Percentiles rank a stretch among this genome's conserved stretches.
phyloP scores from a whole-genome alignment of 495 filamentous ascomycete species.

The Letharia lupina region DNA sequence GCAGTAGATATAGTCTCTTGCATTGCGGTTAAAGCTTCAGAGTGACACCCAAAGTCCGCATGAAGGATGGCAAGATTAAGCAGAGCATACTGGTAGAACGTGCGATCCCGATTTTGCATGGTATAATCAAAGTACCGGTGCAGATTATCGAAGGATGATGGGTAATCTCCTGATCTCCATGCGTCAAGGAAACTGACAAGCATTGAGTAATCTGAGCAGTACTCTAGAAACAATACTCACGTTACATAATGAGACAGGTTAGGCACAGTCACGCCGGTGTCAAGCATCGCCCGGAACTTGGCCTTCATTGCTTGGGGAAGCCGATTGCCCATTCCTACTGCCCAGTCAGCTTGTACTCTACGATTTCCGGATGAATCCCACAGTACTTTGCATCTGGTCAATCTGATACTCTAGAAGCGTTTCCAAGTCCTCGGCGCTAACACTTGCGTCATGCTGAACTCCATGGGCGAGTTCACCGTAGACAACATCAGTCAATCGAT shows the following conservation, averaged over 20 bases:
- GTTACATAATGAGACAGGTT: slow-evolving; percentile 69
- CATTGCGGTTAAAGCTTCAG: slow-evolving; percentile 87
- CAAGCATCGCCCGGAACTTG: slow-evolving; percentile 58
- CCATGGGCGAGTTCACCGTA: slow-evolving; percentile 54
- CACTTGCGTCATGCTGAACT: slow-evolving; percentile 32
- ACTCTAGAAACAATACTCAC: slow-evolving; percentile 32
- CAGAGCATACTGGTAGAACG: slow-evolving; percentile 95
- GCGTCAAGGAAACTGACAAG: slow-evolving; percentile 66
- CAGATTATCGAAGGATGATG: slow-evolving; percentile 79
- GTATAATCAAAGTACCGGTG: slow-evolving; percentile 97
- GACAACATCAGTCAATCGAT: slow-evolving; percentile 46
- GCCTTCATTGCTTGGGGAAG: slow-evolving; percentile 59
- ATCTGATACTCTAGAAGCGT: slow-evolving; percentile 81
- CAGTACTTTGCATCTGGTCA: slow-evolving; percentile 71
- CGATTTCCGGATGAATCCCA: not conserved
- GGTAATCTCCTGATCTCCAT: slow-evolving; percentile 86
- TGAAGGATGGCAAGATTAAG: slow-evolving; percentile 89
- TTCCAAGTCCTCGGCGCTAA: slow-evolving; percentile 79
- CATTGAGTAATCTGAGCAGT: slow-evolving; percentile 9
- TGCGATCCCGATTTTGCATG: slow-evolving; percentile 75
- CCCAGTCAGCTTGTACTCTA: slow-evolving; percentile 26
- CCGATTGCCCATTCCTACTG: slow-evolving; percentile 53
- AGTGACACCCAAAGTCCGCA: slow-evolving; percentile 87
- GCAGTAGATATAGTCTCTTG: slow-evolving; percentile 86
- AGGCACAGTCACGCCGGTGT: slow-evolving; percentile 56